A percentile compares a stretch with the other conserved stretches of the same genome.
phyloP scores from a whole-genome alignment of 345 rosid species.

The Clausena lansium region DNA sequence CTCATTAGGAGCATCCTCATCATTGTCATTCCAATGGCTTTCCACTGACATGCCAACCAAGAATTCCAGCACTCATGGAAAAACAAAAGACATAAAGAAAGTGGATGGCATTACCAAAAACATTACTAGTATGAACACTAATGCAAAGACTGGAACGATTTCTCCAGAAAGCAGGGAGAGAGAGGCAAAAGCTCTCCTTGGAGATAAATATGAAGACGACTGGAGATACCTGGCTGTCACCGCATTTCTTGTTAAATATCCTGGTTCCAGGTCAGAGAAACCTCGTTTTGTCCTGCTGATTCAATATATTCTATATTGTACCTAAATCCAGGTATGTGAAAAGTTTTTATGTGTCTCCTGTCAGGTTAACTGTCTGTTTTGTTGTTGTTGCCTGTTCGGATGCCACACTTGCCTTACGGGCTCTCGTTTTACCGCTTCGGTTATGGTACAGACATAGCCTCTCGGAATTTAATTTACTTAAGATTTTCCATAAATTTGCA shows the following conservation, averaged over 20 bases:
- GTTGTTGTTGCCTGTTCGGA: constrained; percentile 86
- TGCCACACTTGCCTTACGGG: constrained; percentile 82
- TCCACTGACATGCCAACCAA: constrained; percentile 88
- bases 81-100: constrained; percentile 27
- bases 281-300: background rate
- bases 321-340: background rate
- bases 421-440: constrained; percentile 77
- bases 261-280: constrained; percentile 65
- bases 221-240: constrained; percentile 97
- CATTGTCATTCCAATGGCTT: constrained; percentile 93
- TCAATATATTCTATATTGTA: background rate
- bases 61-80: constrained; percentile 41
- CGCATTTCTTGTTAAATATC: constrained; percentile 75
- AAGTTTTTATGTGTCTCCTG: constrained; percentile 17
- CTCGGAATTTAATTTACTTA: background rate
- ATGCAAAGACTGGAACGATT: constrained; percentile 23
- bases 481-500: background rate
- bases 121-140: constrained; percentile 19
- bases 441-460: constrained; percentile 60
- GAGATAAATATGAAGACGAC: constrained; percentile 69
- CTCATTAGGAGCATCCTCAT: constrained; percentile 34
- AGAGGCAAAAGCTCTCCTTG: constrained; percentile 26
- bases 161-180: constrained; percentile 18
- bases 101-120: constrained; percentile 17
- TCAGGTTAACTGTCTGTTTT: constrained; percentile 85